Conservation (phyloP, 2,329 filamentous ascomycete species). For the Herpotrichia juniperi region DNA sequence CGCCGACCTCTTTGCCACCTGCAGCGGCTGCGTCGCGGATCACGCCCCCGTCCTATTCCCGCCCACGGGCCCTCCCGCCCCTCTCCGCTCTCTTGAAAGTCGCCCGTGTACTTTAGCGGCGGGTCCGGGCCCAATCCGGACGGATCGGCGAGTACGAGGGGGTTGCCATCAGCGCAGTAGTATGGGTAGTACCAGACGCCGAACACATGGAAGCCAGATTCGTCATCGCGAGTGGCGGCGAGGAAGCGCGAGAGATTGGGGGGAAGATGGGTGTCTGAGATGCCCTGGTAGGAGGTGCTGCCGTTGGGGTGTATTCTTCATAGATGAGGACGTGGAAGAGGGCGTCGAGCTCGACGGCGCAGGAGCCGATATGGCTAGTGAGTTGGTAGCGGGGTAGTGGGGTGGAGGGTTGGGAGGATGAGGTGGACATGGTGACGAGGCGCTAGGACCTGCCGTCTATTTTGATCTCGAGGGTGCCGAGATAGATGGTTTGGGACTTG, state of each 20-base stretch:
- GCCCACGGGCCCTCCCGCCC: no score
- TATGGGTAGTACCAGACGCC: neutral
- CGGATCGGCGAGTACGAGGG: no score
- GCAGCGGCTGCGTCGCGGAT: no score
- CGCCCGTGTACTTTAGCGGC: no score
- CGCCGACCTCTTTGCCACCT: no score
- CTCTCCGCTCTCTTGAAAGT: no score
- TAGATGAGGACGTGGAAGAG: slow-evolving; percentile 30
- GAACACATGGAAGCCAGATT: neutral
- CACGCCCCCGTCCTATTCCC: no score
- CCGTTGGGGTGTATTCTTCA: slow-evolving; percentile 40
- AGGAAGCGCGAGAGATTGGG: neutral
- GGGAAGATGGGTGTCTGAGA: neutral
- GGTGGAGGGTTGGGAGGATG: neutral
- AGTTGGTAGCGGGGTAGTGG: slow-evolving; percentile 10
- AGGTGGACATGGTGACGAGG: neutral
- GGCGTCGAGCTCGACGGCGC: slow-evolving; percentile 29
- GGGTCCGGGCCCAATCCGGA: no score
- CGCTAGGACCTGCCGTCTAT: neutral
- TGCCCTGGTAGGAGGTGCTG: slow-evolving; percentile 12
- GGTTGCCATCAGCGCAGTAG: no score
- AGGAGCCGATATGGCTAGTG: slow-evolving; percentile 5
- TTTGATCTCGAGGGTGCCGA: slow-evolving; percentile 15
- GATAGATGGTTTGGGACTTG: slow-evolving; percentile 5
- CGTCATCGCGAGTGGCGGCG: neutral